Evolutionary conservation across 176 grass and related monocot genomes (phyloP).

Genomic region (Saccharum officinarum): DNA sequence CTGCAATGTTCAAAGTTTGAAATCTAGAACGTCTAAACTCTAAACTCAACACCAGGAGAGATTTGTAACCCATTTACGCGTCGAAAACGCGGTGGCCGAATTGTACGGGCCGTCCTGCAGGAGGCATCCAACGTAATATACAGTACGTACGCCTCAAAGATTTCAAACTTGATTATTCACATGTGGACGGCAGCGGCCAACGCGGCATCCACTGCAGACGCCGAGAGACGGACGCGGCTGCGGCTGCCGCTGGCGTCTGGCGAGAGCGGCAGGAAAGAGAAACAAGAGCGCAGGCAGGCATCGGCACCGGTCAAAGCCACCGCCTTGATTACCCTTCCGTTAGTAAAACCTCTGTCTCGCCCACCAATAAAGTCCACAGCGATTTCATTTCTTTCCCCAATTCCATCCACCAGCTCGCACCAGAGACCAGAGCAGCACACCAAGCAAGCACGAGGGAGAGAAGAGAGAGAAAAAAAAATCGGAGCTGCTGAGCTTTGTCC

Average conservation of each 20-base stretch:
- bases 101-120: not conserved
- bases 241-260: not conserved
- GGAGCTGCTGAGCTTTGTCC: constrained; percentile 29
- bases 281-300: not conserved
- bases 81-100: not conserved
- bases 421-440: not conserved
- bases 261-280: not conserved
- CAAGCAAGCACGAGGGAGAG: not conserved
- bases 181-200: not conserved
- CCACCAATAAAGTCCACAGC: not conserved
- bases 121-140: not conserved
- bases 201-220: not conserved
- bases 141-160: not conserved
- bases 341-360: not conserved
- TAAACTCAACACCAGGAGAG: no score
- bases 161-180: no score
- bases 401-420: not conserved
- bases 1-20: not conserved
- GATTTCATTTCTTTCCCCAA: constrained; percentile 19
- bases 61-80: no score
- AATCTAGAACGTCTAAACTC: not conserved
- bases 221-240: not conserved
- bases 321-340: no score
- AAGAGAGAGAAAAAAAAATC: no score
- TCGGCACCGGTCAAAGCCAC: constrained; percentile 18